Evolutionary conservation across 1,139 yeast genomes (phyloP).

Genomic region (Geotrichum bryndzae): DNA sequence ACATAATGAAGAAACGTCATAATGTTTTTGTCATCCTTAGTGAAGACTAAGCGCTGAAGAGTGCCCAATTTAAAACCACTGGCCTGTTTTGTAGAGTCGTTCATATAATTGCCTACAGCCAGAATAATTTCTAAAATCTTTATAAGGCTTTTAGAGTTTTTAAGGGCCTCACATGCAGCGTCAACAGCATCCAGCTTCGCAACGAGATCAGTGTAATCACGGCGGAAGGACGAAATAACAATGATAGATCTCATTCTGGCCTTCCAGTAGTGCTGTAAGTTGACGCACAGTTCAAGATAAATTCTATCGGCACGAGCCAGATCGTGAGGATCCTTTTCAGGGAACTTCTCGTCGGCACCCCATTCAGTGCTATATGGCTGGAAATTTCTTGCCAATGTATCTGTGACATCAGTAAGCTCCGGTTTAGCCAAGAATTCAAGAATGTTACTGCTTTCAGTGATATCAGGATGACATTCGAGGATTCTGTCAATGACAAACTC

Average conservation of each 20-base stretch:
- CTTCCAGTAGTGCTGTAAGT: conserved; percentile 78
- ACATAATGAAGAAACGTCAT: conserved; percentile 82
- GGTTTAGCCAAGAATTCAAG: conserved; percentile 78
- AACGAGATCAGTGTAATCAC: conserved; percentile 68
- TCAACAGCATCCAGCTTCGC: conserved; percentile 59
- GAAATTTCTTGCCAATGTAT: conserved; percentile 56
- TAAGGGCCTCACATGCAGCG: conserved; percentile 57
- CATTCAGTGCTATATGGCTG: conserved; percentile 65
- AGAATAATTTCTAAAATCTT: conserved; percentile 69
- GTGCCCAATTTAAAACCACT: conserved; percentile 80
- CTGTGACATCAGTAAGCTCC: conserved; percentile 65
- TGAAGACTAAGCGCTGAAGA: conserved; percentile 72
- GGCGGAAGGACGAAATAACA: conserved; percentile 59
- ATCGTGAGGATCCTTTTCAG: conserved; percentile 51
- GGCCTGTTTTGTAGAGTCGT: conserved; percentile 73
- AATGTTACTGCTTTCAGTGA: conserved; percentile 61
- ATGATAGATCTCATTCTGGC: conserved; percentile 73
- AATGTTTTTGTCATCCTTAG: conserved; percentile 76
- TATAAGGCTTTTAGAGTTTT: conserved; percentile 55
- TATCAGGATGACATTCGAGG: conserved; percentile 64
- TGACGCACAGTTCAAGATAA: conserved; percentile 70
- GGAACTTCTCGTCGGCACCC: conserved; percentile 33
- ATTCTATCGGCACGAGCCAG: conserved; percentile 79
- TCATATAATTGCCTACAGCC: conserved; percentile 91
- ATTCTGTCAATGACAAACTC: conserved; percentile 60